phyloP scores from a whole-genome alignment of 352 stramenopile genomes.

The Phytopythium chamaehyphon region DNA sequence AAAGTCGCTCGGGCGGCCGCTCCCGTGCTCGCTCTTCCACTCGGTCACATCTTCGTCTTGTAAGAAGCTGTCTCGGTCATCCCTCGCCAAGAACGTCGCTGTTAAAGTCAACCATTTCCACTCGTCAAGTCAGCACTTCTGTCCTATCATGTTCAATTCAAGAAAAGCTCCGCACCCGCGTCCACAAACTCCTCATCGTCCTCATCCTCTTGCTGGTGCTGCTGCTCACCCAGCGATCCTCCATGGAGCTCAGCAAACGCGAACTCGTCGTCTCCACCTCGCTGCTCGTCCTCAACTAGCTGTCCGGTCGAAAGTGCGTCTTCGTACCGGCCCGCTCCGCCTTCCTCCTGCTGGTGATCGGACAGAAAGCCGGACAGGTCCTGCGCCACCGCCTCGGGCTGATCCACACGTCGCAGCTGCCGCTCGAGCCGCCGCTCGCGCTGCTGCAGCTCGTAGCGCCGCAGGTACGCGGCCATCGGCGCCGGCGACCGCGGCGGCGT shows the following conservation, averaged over 20 bases:
- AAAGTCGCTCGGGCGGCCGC: slow-evolving; percentile 54
- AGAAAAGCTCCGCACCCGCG: slow-evolving; percentile 31
- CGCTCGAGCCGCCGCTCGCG: slow-evolving; percentile 24
- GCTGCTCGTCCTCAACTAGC: too few relatives aligned
- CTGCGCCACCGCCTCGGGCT: slow-evolving; percentile 17
- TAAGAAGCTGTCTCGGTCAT: slow-evolving; percentile 47
- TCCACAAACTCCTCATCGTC: slow-evolving; percentile 67
- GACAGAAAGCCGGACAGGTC: slow-evolving; percentile 26
- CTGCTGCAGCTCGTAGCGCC: slow-evolving; percentile 51
- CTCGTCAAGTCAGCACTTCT: slow-evolving; percentile 1
- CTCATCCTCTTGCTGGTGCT: slow-evolving; percentile 14
- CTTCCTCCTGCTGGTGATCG: slow-evolving; percentile 9
- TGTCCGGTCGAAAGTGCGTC: not conserved
- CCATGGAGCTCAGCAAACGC: slow-evolving; percentile 17
- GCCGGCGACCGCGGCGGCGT: slow-evolving; percentile 13
- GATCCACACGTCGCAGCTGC: slow-evolving; percentile 9
- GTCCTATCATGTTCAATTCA: too few relatives aligned
- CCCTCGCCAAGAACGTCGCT: slow-evolving; percentile 46
- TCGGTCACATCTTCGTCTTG: slow-evolving; percentile 16
- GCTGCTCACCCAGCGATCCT: slow-evolving; percentile 1
- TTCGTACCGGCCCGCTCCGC: not conserved
- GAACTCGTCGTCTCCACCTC: slow-evolving; percentile 28
- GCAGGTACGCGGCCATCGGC: slow-evolving; percentile 40
- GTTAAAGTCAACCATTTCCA: not conserved
- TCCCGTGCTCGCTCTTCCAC: slow-evolving; percentile 28